Base-by-base conservation (phyloP, 495 filamentous ascomycete genomes). In the Tuber magnatum region DNA sequence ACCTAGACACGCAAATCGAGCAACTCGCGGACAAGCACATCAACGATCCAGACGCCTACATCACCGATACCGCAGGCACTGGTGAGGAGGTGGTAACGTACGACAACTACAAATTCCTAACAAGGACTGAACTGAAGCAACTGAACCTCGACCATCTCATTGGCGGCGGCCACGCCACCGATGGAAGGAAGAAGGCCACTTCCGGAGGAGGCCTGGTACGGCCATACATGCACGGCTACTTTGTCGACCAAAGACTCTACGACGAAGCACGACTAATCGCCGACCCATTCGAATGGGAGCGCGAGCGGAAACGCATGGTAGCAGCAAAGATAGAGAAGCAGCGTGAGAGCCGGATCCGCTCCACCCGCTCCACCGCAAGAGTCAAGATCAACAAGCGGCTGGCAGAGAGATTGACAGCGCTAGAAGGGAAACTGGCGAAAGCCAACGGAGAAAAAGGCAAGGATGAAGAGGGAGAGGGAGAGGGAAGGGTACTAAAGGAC, bases 161-260 rank as follows among this genome's bases (percentile, higher is more conserved):
- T 68, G 94, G 94, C 71, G 51, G 56, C 28, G 56, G 56, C 56
- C 28, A 65, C 28, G 28, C 28, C 28, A 91, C 91, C 72, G 95
- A 92, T 70, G 69, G 72, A 24, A 38, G n/a, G n/a, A 69, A 43
- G 68, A 35, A 51, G 40, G 4, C 14, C 8, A 20, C 24, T 71
- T 77, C 75, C 38, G 80, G 80, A 1, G 75, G 73, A 2, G 93
- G 91, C 81, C 85, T 97, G 18, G 84, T 99, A 68, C 88, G 93
- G 43, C 94, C 96, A 69, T 98, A 97, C 81, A 97, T 98, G 96
- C 94, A 98, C 83, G 95, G 95, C 76, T 97, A 95, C 87, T 99
- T 99, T 84, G 93, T 97, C 18, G 92, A 91, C 73, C 93, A 96
- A 80, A 90, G 91, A 71, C 82, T 99, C 39, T 97, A 97, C 82